Base-by-base conservation (phyloP, 2,329 filamentous ascomycete genomes). In the Aspergillus udagawae region DNA sequence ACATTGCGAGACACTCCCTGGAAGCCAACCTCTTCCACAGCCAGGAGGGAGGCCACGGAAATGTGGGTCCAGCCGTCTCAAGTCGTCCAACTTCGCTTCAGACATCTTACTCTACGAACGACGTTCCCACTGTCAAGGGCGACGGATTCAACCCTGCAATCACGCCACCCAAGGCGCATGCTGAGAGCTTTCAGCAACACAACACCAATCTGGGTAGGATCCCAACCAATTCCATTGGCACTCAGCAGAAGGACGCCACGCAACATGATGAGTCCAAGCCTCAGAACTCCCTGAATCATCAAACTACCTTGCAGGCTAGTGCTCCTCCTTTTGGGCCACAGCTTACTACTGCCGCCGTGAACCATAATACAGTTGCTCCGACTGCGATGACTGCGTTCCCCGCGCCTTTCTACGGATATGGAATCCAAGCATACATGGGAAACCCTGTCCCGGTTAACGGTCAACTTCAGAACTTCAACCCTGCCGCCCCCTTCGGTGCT, bases 61-160 rank as follows among this genome's bases (percentile, higher is more conserved):
- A 59, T 3, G 56, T 63, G 17, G 62, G 66, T 25, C 56, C 70
- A 17, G 62, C 64, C 47, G 51, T 65, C n/a, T 63, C 68, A 27
- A 83, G 63, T 63, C 74, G 77, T 23, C 77, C 77, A 20, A 66
- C 65, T 4, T 71, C 74, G 9, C 57, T 96, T 57, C 90, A 92
- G 75, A 87, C 89, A 48, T 97, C 93, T 0, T 97, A 90, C 77
- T 97, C 94, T 9, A 86, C 91, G 54, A 94, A 89, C 73, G 92
- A 97, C 68, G 82, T 97, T 21, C 90, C 92, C 4, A 95, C 92
- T 7, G 80, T 92, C 68, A 96, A 94, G 82, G 88, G 82, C 63
- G 80, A 83, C 54, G 82, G 83, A 54, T 74, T 80, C 51, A 77
- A 82, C 50, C 68, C 68, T 23, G 67, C 71, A 3, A 70, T 74